Percentiles rank a stretch among this genome's conserved stretches.
Evolutionary conservation across 352 stramenopile genomes (phyloP).

Genomic region (Globisporangium megalacanthum): DNA sequence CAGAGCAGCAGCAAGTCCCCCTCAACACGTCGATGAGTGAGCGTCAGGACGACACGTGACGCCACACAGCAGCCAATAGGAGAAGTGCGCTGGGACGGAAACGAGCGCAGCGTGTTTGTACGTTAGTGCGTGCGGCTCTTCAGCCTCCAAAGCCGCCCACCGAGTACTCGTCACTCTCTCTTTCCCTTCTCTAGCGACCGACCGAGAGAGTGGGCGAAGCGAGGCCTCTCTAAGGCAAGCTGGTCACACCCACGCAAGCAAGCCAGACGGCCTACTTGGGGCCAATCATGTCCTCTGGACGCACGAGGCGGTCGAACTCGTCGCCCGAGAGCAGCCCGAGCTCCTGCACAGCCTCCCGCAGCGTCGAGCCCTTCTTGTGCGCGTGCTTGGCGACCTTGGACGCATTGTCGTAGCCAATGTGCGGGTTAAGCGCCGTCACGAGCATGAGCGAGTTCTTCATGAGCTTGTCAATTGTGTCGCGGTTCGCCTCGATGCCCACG

Average conservation of each 20-base stretch:
- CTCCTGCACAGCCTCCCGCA: slow-evolving; percentile 89
- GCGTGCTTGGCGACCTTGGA: slow-evolving; percentile 96
- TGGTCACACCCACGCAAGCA: not conserved
- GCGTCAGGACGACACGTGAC: not conserved
- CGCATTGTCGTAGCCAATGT: slow-evolving; percentile 98
- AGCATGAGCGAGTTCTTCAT: slow-evolving; percentile 96
- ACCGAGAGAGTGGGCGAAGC: no score
- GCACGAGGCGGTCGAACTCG: slow-evolving; percentile 94
- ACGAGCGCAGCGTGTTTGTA: not conserved
- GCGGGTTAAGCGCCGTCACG: slow-evolving; percentile 94
- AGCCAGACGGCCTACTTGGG: slow-evolving; percentile 67
- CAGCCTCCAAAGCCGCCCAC: no score
- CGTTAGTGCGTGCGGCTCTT: no score
- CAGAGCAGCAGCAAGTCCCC: slow-evolving; percentile 25
- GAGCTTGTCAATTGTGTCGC: slow-evolving; percentile 87
- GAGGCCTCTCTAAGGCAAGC: not conserved
- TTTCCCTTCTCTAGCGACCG: no score
- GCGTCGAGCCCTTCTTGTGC: slow-evolving; percentile 90
- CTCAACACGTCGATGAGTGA: not conserved
- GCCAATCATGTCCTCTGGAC: slow-evolving; percentile 94
- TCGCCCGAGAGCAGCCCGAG: slow-evolving; percentile 91
- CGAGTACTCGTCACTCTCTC: no score
- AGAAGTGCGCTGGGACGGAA: not conserved
- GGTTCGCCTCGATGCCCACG: slow-evolving; percentile 88
- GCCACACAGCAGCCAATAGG: not conserved